phyloP scores from a whole-genome alignment of 352 stramenopile species.

The Thalassiosira exigua region DNA sequence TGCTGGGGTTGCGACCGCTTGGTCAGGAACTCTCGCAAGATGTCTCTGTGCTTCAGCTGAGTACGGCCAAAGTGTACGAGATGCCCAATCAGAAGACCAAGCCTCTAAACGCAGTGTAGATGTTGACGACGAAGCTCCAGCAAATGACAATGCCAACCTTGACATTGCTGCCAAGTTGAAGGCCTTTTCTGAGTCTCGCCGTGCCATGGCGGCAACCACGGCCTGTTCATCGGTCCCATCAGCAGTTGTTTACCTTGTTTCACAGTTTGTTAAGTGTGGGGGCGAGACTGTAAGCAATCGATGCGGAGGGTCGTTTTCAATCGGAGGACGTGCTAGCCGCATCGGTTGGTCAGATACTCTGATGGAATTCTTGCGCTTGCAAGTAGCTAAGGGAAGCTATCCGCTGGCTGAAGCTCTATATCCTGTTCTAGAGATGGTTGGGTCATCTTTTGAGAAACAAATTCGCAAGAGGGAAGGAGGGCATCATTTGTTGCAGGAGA shows the following conservation, averaged over 20 bases:
- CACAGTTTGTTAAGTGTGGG: slow-evolving; percentile 81
- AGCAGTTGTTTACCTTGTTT: slow-evolving; percentile 69
- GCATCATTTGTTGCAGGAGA: slow-evolving; percentile 6
- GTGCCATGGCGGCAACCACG: slow-evolving; percentile 39
- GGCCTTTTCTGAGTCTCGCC: slow-evolving; percentile 57
- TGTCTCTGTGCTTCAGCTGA: slow-evolving; percentile 77
- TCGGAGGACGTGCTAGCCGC: slow-evolving; percentile 71
- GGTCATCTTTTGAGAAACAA: slow-evolving; percentile 77
- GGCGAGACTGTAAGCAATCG: slow-evolving; percentile 70
- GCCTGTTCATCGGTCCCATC: slow-evolving; percentile 64
- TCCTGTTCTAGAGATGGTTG: slow-evolving; percentile 77
- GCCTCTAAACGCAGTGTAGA: slow-evolving; percentile 58
- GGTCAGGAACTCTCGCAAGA: slow-evolving; percentile 72
- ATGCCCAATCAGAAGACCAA: slow-evolving; percentile 56
- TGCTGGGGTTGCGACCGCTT: slow-evolving; percentile 64
- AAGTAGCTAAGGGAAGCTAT: slow-evolving; percentile 58
- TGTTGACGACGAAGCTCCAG: slow-evolving; percentile 46
- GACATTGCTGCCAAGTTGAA: slow-evolving; percentile 66
- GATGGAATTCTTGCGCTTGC: slow-evolving; percentile 69
- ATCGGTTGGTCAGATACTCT: slow-evolving; percentile 69
- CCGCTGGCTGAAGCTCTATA: slow-evolving; percentile 56
- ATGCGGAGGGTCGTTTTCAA: slow-evolving; percentile 74
- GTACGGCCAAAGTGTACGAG: slow-evolving; percentile 46
- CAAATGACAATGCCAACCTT: slow-evolving; percentile 42
- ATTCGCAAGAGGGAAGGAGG: slow-evolving; percentile 47